These are phyloP conservation scores for Parmales sp. DNA, from an alignment of 108 stramenopile genomes.

Conservation along the genomic window DNA sequence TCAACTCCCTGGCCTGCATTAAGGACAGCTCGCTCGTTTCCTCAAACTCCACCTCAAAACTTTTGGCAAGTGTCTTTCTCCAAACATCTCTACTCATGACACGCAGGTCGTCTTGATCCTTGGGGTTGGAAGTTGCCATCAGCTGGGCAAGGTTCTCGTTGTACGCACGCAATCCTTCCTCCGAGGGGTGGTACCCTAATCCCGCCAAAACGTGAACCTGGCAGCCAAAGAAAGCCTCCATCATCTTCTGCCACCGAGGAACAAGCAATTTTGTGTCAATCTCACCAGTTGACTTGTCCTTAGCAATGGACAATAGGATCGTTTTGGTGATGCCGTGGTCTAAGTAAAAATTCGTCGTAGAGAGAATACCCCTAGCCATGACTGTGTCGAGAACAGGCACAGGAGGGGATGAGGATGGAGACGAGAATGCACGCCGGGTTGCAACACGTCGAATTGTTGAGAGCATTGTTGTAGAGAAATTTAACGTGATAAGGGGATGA, in stretches of 20 bases:
- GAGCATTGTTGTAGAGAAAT: no score
- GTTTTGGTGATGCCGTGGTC: no score
- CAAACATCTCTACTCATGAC: slow-evolving; percentile 49
- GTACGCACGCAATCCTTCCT: slow-evolving; percentile 62
- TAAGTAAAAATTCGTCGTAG: no score
- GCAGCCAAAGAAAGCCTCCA: slow-evolving; percentile 57
- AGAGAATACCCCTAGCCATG: no score
- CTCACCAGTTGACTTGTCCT: no score
- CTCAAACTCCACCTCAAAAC: no score
- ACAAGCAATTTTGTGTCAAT: slow-evolving; percentile 37
- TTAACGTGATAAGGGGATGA: no score
- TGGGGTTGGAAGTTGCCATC: slow-evolving; percentile 30
- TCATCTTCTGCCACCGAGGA: slow-evolving; percentile 71
- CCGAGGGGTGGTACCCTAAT: slow-evolving; percentile 58
- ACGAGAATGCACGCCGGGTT: no score
- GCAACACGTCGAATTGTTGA: no score
- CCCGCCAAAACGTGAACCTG: slow-evolving; percentile 61
- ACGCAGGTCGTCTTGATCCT: slow-evolving; percentile 38
- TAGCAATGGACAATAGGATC: no score
- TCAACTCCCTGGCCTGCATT: slow-evolving; percentile 64
- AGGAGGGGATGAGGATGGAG: no score
- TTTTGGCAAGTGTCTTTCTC: slow-evolving; percentile 53
- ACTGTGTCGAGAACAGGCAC: no score
- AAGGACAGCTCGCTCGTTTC: slow-evolving; percentile 48
- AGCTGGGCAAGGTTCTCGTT: slow-evolving; percentile 49